A percentile compares a stretch with the other conserved stretches of the same genome.
phyloP scores from a whole-genome alignment of 768 basidiomycete genomes.

The Mycena galopus region DNA sequence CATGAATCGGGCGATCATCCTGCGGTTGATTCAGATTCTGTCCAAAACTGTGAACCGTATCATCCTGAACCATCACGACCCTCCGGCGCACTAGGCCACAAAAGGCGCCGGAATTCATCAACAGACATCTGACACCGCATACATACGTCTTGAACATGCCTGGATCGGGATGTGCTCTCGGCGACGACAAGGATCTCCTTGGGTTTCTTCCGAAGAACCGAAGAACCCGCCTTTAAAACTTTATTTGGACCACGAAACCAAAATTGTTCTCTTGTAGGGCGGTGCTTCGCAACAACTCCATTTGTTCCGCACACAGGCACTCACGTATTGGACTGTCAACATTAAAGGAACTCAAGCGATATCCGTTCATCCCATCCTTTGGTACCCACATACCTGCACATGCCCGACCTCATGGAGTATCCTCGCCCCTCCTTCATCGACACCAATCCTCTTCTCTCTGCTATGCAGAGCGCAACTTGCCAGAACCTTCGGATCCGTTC shows the following conservation, averaged over 20 bases:
- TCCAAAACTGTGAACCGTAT: slow-evolving; percentile 5
- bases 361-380: slow-evolving; percentile 27
- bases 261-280: slow-evolving; percentile 26
- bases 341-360: slow-evolving; percentile 28
- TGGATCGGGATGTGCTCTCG: slow-evolving; percentile 50
- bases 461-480: slow-evolving; percentile 66
- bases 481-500: slow-evolving; percentile 65
- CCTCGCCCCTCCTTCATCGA: slow-evolving; percentile 31
- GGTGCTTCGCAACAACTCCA: slow-evolving; percentile 30
- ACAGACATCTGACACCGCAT: slow-evolving; percentile 36
- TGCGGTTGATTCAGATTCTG: slow-evolving; percentile 25
- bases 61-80: slow-evolving; percentile 3
- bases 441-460: slow-evolving; percentile 28
- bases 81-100: slow-evolving; percentile 21
- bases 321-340: slow-evolving; percentile 33
- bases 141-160: slow-evolving; percentile 28
- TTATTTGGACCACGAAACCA: slow-evolving; percentile 50
- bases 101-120: slow-evolving; percentile 28
- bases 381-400: slow-evolving; percentile 21
- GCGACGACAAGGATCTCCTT: slow-evolving; percentile 39
- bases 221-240: slow-evolving; percentile 60
- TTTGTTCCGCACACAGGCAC: slow-evolving; percentile 32
- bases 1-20: neutral
- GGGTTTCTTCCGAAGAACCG: slow-evolving; percentile 46
- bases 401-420: neutral